phyloP scores from a whole-genome alignment of 2,329 filamentous ascomycete genomes.

The Trichoderma gracile region DNA sequence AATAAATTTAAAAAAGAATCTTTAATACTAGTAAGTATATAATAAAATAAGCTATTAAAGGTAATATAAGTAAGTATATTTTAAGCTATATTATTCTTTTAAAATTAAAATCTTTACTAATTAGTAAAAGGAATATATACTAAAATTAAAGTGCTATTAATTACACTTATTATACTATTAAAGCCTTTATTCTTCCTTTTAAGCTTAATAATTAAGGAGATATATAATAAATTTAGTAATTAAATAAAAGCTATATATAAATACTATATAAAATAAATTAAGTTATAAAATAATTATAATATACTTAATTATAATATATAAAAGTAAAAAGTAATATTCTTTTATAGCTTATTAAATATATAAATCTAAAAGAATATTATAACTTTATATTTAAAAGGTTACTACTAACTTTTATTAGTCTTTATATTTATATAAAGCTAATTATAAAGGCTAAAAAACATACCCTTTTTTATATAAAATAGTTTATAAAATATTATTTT shows the following conservation, averaged over 20 bases:
- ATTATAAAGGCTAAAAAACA: constrained; percentile 3
- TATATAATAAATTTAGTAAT: neutral
- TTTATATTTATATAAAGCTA: neutral
- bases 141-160: neutral
- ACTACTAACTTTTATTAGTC: neutral
- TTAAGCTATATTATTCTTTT: constrained; percentile 5
- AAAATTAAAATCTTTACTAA: neutral
- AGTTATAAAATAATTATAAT: constrained; percentile 2
- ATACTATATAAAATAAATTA: neutral
- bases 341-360: neutral
- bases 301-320: neutral
- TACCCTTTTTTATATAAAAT: constrained; percentile 3
- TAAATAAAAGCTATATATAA: constrained; percentile 1
- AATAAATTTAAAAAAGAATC: no score
- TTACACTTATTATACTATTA: neutral
- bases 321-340: neutral
- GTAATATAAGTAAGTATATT: constrained; percentile 4
- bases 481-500: neutral
- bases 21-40: neutral
- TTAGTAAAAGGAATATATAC: neutral
- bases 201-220: neutral
- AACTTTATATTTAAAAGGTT: neutral
- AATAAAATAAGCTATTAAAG: neutral
- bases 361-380: constrained; percentile 7
- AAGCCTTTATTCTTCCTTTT: neutral